Conservation (phyloP, 2,329 filamentous ascomycete species). For the Fusarium nanum region DNA sequence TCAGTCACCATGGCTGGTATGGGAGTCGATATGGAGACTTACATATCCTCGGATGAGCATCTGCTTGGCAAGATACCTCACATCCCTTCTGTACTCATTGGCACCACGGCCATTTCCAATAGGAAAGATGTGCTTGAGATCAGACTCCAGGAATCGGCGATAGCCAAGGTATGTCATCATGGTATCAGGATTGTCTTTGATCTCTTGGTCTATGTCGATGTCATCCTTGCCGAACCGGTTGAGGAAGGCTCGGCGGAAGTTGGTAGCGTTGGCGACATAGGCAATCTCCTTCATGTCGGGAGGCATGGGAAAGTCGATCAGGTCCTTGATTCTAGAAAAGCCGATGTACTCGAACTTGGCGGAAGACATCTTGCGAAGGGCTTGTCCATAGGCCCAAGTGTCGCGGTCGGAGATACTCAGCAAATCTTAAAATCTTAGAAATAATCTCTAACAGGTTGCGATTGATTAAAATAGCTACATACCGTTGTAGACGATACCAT, state of each 20-base stretch:
- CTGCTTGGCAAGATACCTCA: slow-evolving; percentile 48
- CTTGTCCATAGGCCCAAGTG: slow-evolving; percentile 62
- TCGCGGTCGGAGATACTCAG: slow-evolving; percentile 60
- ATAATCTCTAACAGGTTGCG: no score
- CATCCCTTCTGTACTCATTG: slow-evolving; percentile 44
- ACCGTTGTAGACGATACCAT: slow-evolving; percentile 67
- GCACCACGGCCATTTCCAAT: slow-evolving; percentile 30
- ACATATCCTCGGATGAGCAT: slow-evolving; percentile 50
- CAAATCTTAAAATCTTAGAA: slow-evolving; percentile 52
- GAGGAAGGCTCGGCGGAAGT: slow-evolving; percentile 47
- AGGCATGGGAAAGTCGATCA: slow-evolving; percentile 55
- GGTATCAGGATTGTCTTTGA: slow-evolving; percentile 45
- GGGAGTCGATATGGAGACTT: neutral
- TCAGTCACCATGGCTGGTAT: neutral
- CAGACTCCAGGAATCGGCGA: slow-evolving; percentile 46
- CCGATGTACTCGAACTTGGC: slow-evolving; percentile 56
- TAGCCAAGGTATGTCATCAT: slow-evolving; percentile 49
- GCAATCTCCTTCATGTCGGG: slow-evolving; percentile 57
- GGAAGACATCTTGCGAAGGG: slow-evolving; percentile 53
- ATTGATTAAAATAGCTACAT: neutral
- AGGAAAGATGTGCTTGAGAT: slow-evolving; percentile 47
- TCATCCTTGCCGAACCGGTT: slow-evolving; percentile 43
- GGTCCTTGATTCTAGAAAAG: slow-evolving; percentile 60
- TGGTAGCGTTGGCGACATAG: slow-evolving; percentile 49
- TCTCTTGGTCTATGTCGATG: slow-evolving; percentile 47